phyloP scores from a whole-genome alignment of 2,329 filamentous ascomycete genomes.

The Colletotrichum falcatum region DNA sequence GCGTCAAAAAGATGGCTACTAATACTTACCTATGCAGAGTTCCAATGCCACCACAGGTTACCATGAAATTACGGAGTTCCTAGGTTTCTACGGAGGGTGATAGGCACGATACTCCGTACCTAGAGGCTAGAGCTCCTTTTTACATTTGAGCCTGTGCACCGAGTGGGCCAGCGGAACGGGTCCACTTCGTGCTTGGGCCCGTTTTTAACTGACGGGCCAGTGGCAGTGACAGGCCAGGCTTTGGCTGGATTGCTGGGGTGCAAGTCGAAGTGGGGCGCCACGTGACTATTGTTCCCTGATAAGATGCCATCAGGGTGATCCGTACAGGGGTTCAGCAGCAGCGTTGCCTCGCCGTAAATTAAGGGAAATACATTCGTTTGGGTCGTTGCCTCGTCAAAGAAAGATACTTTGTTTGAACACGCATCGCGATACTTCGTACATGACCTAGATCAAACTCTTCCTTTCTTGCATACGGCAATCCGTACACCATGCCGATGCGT shows the following conservation, averaged over 20 bases:
- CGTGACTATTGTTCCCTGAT: slow-evolving; percentile 21
- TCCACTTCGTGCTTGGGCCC: slow-evolving; percentile 9
- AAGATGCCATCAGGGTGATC: slow-evolving; percentile 21
- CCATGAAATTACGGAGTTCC: no score
- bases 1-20: no score
- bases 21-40: no score
- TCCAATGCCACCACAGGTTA: background rate
- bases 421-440: slow-evolving; percentile 15
- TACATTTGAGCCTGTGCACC: slow-evolving; percentile 7
- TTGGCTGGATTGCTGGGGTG: background rate
- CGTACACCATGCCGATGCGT: slow-evolving; percentile 36
- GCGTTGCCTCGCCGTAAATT: slow-evolving; percentile 2
- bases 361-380: slow-evolving; percentile 25
- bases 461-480: background rate
- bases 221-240: slow-evolving; percentile 25
- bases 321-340: slow-evolving; percentile 11
- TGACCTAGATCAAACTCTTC: slow-evolving; percentile 11
- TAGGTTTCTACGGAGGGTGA: no score
- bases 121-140: no score
- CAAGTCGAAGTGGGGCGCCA: slow-evolving; percentile 3
- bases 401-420: slow-evolving; percentile 8
- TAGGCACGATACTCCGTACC: no score
- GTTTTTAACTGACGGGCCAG: slow-evolving; percentile 14
- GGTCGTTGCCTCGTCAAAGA: slow-evolving; percentile 2
- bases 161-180: slow-evolving; percentile 15